Evolutionary conservation across 2,329 filamentous ascomycete species (phyloP).

Genomic region (Acrocalymma vagum): DNA sequence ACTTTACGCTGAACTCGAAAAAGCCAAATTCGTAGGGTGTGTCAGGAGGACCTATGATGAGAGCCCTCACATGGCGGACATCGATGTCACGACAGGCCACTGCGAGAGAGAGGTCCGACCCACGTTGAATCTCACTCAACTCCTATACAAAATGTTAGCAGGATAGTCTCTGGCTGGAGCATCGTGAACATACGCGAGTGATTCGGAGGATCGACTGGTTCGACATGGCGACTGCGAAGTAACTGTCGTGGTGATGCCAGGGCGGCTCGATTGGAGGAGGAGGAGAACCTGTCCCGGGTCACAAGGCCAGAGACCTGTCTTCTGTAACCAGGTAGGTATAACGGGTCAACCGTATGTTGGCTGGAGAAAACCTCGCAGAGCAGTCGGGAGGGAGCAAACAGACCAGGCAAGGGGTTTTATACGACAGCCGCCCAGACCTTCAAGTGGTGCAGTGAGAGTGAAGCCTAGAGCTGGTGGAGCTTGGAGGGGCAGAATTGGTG

Average conservation of each 20-base stretch:
- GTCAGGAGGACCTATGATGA: conserved; percentile 92
- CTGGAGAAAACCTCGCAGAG: too few relatives aligned
- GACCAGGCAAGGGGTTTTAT: too few relatives aligned
- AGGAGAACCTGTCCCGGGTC: too few relatives aligned
- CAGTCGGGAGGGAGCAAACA: too few relatives aligned
- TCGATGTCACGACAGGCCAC: conserved; percentile 89
- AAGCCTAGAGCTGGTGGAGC: conserved; percentile 13
- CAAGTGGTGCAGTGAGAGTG: too few relatives aligned
- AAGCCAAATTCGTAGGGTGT: conserved; percentile 98
- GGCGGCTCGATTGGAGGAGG: conserved; percentile 1
- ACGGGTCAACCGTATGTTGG: too few relatives aligned
- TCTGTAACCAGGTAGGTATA: background rate
- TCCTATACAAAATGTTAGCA: conserved; percentile 65
- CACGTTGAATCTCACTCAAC: conserved; percentile 84
- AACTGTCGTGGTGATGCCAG: background rate
- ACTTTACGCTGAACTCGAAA: conserved; percentile 87
- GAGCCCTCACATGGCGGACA: conserved; percentile 83
- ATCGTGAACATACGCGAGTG: conserved; percentile 69
- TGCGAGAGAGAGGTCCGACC: conserved; percentile 83
- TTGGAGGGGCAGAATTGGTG: conserved; percentile 23
- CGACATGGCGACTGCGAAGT: conserved; percentile 62
- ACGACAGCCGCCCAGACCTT: too few relatives aligned
- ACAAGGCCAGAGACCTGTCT: too few relatives aligned
- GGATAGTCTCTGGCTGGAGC: conserved; percentile 5
- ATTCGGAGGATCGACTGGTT: conserved; percentile 91